These are phyloP conservation scores for Achaetomiella virescens DNA, from an alignment of 495 filamentous ascomycete species.

Conservation along the genomic window DNA sequence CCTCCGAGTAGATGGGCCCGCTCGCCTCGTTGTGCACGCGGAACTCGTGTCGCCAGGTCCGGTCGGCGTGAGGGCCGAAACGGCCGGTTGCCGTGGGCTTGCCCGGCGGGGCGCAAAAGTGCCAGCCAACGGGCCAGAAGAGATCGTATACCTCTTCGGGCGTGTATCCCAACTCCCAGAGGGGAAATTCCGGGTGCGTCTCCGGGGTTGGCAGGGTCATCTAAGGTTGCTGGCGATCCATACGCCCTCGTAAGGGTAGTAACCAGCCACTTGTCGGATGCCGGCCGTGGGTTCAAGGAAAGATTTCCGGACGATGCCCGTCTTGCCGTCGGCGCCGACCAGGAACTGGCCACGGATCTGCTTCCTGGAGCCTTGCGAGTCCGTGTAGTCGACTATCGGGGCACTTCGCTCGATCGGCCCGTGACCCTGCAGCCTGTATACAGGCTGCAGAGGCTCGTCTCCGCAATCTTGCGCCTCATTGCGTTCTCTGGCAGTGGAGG, in stretches of 20 bases:
- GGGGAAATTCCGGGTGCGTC: constrained; percentile 44
- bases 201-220: constrained; percentile 39
- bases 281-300: constrained; percentile 44
- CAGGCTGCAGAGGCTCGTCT: too few relatives aligned
- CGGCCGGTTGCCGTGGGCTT: not conserved
- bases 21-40: too few relatives aligned
- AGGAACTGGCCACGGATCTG: constrained; percentile 35
- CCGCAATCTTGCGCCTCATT: too few relatives aligned
- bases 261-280: constrained; percentile 32
- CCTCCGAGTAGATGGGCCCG: constrained; percentile 7
- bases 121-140: constrained; percentile 45
- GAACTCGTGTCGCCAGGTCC: constrained; percentile 2
- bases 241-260: constrained; percentile 42
- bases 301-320: constrained; percentile 43
- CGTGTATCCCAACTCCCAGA: constrained; percentile 45
- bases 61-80: not conserved
- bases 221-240: constrained; percentile 50
- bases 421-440: too few relatives aligned
- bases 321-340: constrained; percentile 48
- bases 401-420: constrained; percentile 20
- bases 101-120: constrained; percentile 41
- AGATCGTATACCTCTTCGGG: constrained; percentile 45
- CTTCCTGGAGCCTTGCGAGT: constrained; percentile 21
- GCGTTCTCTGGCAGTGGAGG: too few relatives aligned
- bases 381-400: constrained; percentile 33